These are phyloP conservation scores for Aquilaria agallochum DNA, from an alignment of 441 rosid genomes.

Conservation along the genomic window DNA sequence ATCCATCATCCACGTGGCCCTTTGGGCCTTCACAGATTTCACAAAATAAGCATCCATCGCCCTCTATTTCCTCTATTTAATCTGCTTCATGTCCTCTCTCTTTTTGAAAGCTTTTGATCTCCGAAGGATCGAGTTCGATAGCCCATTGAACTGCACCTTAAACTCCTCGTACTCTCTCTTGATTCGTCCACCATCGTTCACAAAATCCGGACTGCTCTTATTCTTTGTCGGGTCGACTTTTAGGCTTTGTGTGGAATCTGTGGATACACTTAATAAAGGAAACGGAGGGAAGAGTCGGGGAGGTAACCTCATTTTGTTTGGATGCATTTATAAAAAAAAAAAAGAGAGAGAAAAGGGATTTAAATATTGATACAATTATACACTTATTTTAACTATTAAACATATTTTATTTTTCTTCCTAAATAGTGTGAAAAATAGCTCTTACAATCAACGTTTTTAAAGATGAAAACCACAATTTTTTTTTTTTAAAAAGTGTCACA, in stretches of 20 bases:
- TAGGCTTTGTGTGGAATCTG: slow-evolving; percentile 14
- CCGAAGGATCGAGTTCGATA: slow-evolving; percentile 78
- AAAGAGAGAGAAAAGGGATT: too few relatives aligned
- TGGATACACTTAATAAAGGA: too few relatives aligned
- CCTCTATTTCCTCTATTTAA: slow-evolving; percentile 73
- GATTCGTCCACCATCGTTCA: slow-evolving; percentile 73
- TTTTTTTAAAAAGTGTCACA: too few relatives aligned
- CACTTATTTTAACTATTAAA: too few relatives aligned
- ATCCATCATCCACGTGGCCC: slow-evolving; percentile 99
- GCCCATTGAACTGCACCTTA: slow-evolving; percentile 80
- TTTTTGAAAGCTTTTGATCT: slow-evolving; percentile 88
- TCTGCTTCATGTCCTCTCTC: slow-evolving; percentile 85
- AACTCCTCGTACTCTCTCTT: slow-evolving; percentile 91
- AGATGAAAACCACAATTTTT: too few relatives aligned
- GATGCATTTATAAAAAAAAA: too few relatives aligned
- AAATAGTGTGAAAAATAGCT: too few relatives aligned
- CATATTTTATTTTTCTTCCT: too few relatives aligned
- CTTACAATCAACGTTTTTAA: too few relatives aligned
- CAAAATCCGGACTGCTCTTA: slow-evolving; percentile 76
- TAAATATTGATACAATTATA: too few relatives aligned
- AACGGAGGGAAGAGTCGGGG: too few relatives aligned
- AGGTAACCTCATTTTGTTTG: too few relatives aligned
- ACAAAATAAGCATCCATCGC: slow-evolving; percentile 44
- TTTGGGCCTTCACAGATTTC: slow-evolving; percentile 49
- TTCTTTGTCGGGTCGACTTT: slow-evolving; percentile 87